Evolutionary conservation across 1,139 yeast species (phyloP).

Genomic region (Meyerozyma sp.): DNA sequence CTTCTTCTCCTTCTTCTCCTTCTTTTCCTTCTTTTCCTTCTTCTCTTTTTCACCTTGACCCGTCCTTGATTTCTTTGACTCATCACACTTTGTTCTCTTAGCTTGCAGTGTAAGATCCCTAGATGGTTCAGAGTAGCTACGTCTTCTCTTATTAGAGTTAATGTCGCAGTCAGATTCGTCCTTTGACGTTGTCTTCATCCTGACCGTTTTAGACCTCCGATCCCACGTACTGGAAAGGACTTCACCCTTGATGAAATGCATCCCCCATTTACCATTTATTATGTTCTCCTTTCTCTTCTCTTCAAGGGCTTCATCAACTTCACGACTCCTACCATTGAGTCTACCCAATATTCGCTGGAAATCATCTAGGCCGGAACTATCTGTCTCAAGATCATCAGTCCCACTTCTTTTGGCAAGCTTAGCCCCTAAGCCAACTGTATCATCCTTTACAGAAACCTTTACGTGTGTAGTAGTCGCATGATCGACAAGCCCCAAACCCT

Average conservation of each 20-base stretch:
- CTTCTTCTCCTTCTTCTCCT: too few species aligned
- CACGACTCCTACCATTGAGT: conserved; percentile 70
- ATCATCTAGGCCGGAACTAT: conserved; percentile 86
- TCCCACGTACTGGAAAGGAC: conserved; percentile 83
- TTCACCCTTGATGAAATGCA: conserved; percentile 82
- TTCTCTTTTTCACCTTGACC: background rate
- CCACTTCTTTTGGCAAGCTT: conserved; percentile 53
- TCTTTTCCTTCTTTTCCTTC: conserved; percentile 3
- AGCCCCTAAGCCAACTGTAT: conserved; percentile 84
- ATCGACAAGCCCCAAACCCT: conserved; percentile 71
- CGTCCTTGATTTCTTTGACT: background rate
- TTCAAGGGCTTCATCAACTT: conserved; percentile 54
- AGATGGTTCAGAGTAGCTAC: background rate
- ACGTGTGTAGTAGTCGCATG: conserved; percentile 73
- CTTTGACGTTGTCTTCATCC: background rate
- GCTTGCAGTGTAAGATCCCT: too few species aligned
- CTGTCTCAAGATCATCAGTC: conserved; percentile 56
- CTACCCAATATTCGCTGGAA: conserved; percentile 88
- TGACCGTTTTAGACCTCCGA: background rate
- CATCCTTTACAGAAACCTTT: conserved; percentile 75
- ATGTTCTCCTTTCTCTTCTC: conserved; percentile 62
- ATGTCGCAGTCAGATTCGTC: background rate
- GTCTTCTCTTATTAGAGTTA: background rate
- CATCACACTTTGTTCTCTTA: too few species aligned
- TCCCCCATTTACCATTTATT: conserved; percentile 78